Percentiles rank a stretch among this genome's conserved stretches.
phyloP scores from a whole-genome alignment of 2,329 filamentous ascomycete genomes.

The Aureobasidium subglaciale region DNA sequence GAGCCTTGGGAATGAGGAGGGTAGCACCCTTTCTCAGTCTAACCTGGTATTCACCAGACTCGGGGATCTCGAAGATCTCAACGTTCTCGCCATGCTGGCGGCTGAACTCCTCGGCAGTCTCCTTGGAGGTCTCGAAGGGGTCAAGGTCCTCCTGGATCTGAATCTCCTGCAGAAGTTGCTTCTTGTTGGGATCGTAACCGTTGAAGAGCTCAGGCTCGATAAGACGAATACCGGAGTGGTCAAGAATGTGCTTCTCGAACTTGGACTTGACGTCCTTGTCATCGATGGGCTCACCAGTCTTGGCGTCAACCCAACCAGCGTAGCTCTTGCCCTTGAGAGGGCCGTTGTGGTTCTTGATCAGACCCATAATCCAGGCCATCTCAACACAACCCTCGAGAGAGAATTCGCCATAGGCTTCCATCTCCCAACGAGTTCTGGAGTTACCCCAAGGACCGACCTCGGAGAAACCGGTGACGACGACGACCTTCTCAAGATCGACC shows the following conservation, averaged over 20 bases:
- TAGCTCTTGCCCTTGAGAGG: conserved; percentile 93
- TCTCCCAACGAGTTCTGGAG: conserved; percentile 96
- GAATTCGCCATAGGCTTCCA: conserved; percentile 95
- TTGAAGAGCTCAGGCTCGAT: conserved; percentile 96
- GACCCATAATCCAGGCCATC: conserved; percentile 99
- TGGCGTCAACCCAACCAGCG: conserved; percentile 92
- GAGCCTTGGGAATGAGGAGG: conserved; percentile 91
- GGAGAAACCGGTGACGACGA: conserved; percentile 93
- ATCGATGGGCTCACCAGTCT: conserved; percentile 89
- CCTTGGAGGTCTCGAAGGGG: conserved; percentile 93
- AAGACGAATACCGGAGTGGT: conserved; percentile 93
- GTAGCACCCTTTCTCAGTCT: conserved; percentile 93
- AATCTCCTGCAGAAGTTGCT: conserved; percentile 95
- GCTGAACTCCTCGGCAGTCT: conserved; percentile 95
- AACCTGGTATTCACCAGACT: conserved; percentile 89
- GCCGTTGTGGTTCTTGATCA: conserved; percentile 98
- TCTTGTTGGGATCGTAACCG: conserved; percentile 96
- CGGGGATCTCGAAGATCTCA: conserved; percentile 90
- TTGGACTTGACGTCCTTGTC: conserved; percentile 97
- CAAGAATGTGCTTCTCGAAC: conserved; percentile 94
- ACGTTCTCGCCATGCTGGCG: conserved; percentile 96
- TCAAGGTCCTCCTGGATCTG: conserved; percentile 96
- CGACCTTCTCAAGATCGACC: conserved; percentile 97
- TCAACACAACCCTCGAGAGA: conserved; percentile 96
- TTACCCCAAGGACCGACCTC: conserved; percentile 98